Evolutionary conservation across 768 basidiomycete genomes (phyloP), one percentile per base, ranked within the genome.

Genomic region (Russula abietina): DNA sequence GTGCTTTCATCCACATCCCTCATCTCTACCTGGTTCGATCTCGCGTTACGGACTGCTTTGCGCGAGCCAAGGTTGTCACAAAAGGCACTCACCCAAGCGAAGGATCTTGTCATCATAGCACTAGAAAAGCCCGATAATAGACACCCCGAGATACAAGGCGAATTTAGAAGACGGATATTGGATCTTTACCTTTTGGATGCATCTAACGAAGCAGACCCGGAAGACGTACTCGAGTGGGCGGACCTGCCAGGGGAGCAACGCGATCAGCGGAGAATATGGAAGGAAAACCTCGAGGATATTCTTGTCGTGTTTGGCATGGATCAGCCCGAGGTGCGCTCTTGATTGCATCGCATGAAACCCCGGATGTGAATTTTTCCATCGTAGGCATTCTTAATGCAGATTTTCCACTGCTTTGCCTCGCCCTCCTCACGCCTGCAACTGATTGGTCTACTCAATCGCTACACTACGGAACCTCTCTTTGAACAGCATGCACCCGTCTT

Each of bases 11-110:
- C 87, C 9, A 78, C 78, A 7, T 88, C 87, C 28, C 77, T 91
- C 59, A 86, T 91, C 60, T 85, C 85, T 2, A 79, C 78, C 30
- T 93, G 91, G 91, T 93, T 90, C 72, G 89, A 93, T 71, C 79
- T 88, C 38, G 79, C 89, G 30, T 77, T 93, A 3, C 85, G 91
- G 38, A 87, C 88, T 28, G 87, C 89, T 32, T 77, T 93, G 58
- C 85, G 88, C 53, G 86, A 91, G 71, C 85, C 89, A 41, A 84
- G 79, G 66, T 75, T 93, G 22, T 77, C 88, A 3, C 81, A 79
- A 0, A 67, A 75, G 26, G 79, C 86, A 6, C 78, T 84, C 22
- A 78, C 80, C 55, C 77, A 87, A 69, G 91, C 89, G 32, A 89
- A 87, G 72, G 86, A 88, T 41, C 79, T 93, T 26, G 80, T 91